A percentile compares a stretch with the other conserved stretches of the same genome.
Conservation (phyloP, 2,329 filamentous ascomycete genomes). For the Microsporum ferrugineum region DNA sequence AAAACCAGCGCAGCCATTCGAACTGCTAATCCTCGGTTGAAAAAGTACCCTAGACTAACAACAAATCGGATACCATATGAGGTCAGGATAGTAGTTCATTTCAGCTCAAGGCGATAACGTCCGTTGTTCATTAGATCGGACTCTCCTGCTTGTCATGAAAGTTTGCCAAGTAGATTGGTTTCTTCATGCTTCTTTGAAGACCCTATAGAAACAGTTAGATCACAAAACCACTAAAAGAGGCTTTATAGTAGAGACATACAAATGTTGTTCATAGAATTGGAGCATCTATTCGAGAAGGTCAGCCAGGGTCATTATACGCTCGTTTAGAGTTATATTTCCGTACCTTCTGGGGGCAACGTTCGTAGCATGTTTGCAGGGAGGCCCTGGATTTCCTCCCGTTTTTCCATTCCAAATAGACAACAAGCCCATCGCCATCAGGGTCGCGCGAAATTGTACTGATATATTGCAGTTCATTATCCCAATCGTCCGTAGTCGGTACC, state of each 20-base stretch:
- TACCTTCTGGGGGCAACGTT: slow-evolving; percentile 34
- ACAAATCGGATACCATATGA: neutral
- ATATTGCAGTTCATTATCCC: slow-evolving; percentile 32
- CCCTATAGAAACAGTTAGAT: slow-evolving; percentile 16
- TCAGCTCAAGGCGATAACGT: neutral
- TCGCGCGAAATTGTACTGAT: slow-evolving; percentile 37
- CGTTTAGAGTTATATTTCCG: slow-evolving; percentile 4
- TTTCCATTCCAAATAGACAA: slow-evolving; percentile 34
- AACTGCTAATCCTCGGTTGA: neutral
- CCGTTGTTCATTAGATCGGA: neutral
- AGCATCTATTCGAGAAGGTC: slow-evolving; percentile 30
- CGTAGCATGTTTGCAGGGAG: slow-evolving; percentile 31
- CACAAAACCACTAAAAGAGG: neutral
- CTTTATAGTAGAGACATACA: slow-evolving; percentile 27
- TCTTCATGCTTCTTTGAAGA: slow-evolving; percentile 26
- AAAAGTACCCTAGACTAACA: neutral
- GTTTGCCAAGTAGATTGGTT: neutral
- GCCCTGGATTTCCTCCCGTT: slow-evolving; percentile 36
- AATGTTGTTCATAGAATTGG: slow-evolving; percentile 38
- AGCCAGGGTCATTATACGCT: neutral
- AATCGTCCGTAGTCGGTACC: slow-evolving; percentile 22
- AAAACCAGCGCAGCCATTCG: neutral
- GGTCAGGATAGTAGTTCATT: neutral
- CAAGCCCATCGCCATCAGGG: slow-evolving; percentile 22
- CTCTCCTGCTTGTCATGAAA: neutral